Base-by-base conservation (phyloP, 73 alveolate species). In the Vitrella brassicaformis region DNA sequence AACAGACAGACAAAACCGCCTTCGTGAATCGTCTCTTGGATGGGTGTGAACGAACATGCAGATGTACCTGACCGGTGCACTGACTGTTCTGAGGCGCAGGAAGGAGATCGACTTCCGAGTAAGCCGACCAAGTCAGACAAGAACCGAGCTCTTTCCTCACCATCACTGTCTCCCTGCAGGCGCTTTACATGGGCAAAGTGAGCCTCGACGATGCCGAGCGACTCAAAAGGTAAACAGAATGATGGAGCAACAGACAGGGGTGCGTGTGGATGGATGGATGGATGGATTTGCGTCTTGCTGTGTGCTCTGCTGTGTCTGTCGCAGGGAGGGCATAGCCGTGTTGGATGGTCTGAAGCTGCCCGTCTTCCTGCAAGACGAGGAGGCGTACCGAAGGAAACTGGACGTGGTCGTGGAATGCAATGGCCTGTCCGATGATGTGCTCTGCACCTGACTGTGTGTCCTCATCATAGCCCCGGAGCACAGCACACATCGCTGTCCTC, bases 11-110 rank as follows among this genome's bases (percentile, higher is more conserved):
- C 56, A 14, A 39, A 39, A 39, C 22, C 22, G 56, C 56, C 56
- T 39, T 8, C 56, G 56, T 8, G 56, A 39, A 39, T 39, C 56
- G 56, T 8, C 14, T 39, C 56, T 8, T 39, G 56, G 22, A 39
- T 39, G 56, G 22, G 14, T 39, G 56, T 14, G 4, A 39, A 39
- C 22, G 22, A 4, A 4, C 22, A 39, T 39, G 56, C 56, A 39
- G 56, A 39, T 39, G 14, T 84, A 84, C 31, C 77, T 84, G 27
- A 86, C 78, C 56, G 90, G 90, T 8, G 90, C 90, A 10, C 47
- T 84, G 1, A 78, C 75, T 72, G 28, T 84, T 22, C 86, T 84
- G n/a, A 84, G 39, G 64, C 47, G 66, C 68, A 70, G 86, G 66
- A 71, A 72, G 32, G 47, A 71, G 47, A 71, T 84, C n/a, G 82